Percentiles rank a stretch among this genome's conserved stretches.
Evolutionary conservation across 768 basidiomycete genomes (phyloP).

Genomic region (Lyophyllum semitale): DNA sequence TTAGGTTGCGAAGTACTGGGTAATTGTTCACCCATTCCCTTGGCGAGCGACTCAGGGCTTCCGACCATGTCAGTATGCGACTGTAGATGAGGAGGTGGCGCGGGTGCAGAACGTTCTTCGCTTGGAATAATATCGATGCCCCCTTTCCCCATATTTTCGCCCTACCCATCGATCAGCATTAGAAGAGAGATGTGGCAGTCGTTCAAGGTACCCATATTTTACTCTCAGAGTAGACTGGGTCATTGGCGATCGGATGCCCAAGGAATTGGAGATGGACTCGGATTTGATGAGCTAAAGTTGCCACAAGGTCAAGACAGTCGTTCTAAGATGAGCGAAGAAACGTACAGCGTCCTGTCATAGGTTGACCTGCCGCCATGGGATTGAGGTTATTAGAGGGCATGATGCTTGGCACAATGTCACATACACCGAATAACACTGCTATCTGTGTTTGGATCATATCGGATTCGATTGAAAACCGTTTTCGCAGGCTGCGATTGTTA

Average conservation of each 20-base stretch:
- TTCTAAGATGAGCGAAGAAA: slow-evolving; percentile 14
- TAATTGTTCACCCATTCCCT: slow-evolving; percentile 10
- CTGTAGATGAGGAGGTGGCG: slow-evolving; percentile 52
- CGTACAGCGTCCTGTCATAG: slow-evolving; percentile 91
- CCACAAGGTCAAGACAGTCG: slow-evolving; percentile 7
- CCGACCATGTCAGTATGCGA: slow-evolving; percentile 35
- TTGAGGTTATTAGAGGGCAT: not conserved
- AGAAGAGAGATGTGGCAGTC: not conserved
- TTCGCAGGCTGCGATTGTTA: slow-evolving; percentile 64
- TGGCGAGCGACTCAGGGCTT: slow-evolving; percentile 49
- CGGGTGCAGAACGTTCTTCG: slow-evolving; percentile 63
- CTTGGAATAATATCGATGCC: slow-evolving; percentile 79
- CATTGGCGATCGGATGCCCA: slow-evolving; percentile 93
- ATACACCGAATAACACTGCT: slow-evolving; percentile 87
- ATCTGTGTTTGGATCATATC: slow-evolving; percentile 77
- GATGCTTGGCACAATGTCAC: slow-evolving; percentile 17
- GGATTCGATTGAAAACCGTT: slow-evolving; percentile 83
- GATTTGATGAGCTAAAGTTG: slow-evolving; percentile 84
- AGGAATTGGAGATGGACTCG: slow-evolving; percentile 96
- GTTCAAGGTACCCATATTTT: slow-evolving; percentile 66
- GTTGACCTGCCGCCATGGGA: slow-evolving; percentile 57
- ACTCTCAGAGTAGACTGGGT: slow-evolving; percentile 85
- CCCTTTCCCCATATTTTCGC: slow-evolving; percentile 69
- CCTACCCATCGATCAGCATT: slow-evolving; percentile 41
- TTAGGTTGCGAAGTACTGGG: slow-evolving; percentile 28